Conservation (phyloP, 768 basidiomycete species). For the Boletus insuetus region DNA sequence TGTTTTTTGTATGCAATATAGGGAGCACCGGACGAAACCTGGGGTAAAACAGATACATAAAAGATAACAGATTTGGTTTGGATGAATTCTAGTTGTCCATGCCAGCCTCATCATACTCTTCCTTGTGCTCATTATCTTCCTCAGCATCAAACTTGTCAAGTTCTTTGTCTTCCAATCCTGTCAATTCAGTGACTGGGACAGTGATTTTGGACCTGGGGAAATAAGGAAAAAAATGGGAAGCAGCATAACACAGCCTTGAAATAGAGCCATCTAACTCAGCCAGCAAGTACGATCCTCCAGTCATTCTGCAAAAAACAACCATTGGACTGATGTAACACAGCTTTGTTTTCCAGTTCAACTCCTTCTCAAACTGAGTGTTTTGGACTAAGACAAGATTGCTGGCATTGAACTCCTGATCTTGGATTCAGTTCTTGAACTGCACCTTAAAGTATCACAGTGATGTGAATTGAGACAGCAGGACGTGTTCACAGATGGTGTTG, state of each 20-base stretch:
- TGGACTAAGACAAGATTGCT: neutral
- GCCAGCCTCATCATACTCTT: too few relatives aligned
- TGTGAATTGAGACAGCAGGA: too few relatives aligned
- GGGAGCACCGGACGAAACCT: neutral
- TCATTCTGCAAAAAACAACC: neutral
- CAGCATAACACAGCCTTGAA: neutral
- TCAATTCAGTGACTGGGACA: neutral
- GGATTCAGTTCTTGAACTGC: neutral
- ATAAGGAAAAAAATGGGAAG: neutral
- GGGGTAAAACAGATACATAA: too few relatives aligned
- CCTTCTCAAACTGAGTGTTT: neutral
- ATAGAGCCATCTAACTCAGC: neutral
- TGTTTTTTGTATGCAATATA: too few relatives aligned
- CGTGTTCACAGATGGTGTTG: neutral
- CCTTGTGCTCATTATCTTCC: neutral
- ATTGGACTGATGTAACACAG: neutral
- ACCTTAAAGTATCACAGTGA: neutral
- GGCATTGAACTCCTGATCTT: rapidly evolving
- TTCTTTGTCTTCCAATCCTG: neutral
- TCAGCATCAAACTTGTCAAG: neutral
- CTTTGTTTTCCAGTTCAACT: neutral
- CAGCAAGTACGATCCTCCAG: neutral
- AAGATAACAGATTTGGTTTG: too few relatives aligned
- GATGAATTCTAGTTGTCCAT: too few relatives aligned
- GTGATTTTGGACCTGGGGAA: neutral